Evolutionary conservation across 1,139 yeast species (phyloP), one percentile per base, ranked within the genome.

Genomic region (Geotrichum carabidarum): DNA sequence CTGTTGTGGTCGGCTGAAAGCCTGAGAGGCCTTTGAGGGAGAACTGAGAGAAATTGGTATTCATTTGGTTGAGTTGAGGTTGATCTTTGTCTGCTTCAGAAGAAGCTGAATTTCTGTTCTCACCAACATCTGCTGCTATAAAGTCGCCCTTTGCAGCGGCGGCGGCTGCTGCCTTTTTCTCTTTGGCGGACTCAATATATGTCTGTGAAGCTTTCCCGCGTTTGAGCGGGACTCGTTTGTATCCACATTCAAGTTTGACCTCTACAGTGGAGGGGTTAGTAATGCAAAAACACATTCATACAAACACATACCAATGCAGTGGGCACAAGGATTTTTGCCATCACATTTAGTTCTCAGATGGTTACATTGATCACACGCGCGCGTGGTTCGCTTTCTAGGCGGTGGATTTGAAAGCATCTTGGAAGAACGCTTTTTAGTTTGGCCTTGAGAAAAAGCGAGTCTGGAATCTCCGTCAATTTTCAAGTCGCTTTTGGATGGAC

Each of bases 301-400:
- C 15, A 53, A 62, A 9, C 27, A 56, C 65, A 35, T 60, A 60
- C 66, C 66, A 1, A 59, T 42, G 52, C 77, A 74, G 54, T 71
- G 75, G 1, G 67, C 63, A 53, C 77, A 74, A 0, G 77, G 77
- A 22, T 62, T 62, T 35, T 62, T 60, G 0, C 77, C 77, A 54
- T 74, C 74, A 59, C 77, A 74, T 55, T 71, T 73, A 4, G 76
- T 72, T 48, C 77, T 64, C 44, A 71, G 67, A 46, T 67, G 66
- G 57, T 74, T 73, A 62, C 78, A 74, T 34, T 67, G 67, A 58
- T 74, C 78, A 57, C 78, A 74, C 1, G 77, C 77, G 37, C 75
- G 56, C 12, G 65, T 63, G 32, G 67, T 66, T n/a, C 71, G 62
- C 44, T 65, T 63, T 11, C 65, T 53, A 6, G 54, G 51, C 17